These are phyloP conservation scores for Tagetes patula DNA, from an alignment of 129 eudicot species.

Conservation along the genomic window DNA sequence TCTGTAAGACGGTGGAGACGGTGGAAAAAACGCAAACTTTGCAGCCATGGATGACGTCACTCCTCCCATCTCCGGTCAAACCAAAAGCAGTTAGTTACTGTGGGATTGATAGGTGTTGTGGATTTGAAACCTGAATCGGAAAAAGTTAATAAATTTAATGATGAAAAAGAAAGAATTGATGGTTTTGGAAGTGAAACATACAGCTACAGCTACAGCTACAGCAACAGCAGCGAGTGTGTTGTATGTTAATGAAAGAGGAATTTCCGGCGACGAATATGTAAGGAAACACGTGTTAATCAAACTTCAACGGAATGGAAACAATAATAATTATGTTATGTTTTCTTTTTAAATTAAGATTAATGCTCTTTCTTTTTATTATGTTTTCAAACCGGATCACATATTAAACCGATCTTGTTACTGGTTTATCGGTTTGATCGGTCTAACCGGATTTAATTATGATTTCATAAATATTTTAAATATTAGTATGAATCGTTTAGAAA, in stretches of 20 bases:
- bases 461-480: too few species aligned
- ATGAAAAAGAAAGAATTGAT: neutral
- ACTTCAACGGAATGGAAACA: slow-evolving; percentile 1
- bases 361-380: too few species aligned
- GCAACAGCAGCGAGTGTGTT: too few species aligned
- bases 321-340: neutral
- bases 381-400: too few species aligned
- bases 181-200: slow-evolving; percentile 7
- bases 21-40: slow-evolving; percentile 89
- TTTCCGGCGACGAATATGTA: slow-evolving; percentile 68
- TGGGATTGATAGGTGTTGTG: neutral
- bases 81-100: neutral
- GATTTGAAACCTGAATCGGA: neutral
- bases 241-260: slow-evolving; percentile 36
- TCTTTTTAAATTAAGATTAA: too few species aligned
- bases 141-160: neutral
- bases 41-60: slow-evolving; percentile 95
- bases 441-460: too few species aligned
- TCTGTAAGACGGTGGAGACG: slow-evolving; percentile 80
- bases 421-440: too few species aligned
- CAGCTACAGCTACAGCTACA: neutral
- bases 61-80: slow-evolving; percentile 58
- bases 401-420: too few species aligned
- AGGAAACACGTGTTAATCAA: slow-evolving; percentile 59
- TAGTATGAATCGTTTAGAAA: too few species aligned